Percentiles rank a stretch among this genome's conserved stretches.
phyloP scores from a whole-genome alignment of 148 eudicot genomes.

The Cornus controversa region DNA sequence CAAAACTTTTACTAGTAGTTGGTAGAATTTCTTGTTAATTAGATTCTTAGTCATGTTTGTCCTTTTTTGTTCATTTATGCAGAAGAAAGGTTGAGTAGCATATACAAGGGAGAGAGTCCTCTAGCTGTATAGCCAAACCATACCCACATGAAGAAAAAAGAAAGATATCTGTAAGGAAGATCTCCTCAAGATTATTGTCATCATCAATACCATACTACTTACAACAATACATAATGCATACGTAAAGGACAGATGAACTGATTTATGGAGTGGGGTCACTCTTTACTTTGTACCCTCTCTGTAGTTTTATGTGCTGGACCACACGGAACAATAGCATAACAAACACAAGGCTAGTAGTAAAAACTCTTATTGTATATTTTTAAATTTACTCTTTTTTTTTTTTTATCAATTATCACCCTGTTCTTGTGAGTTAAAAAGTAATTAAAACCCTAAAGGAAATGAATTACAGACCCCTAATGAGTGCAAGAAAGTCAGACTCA shows the following conservation, averaged over 20 bases:
- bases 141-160: constrained; percentile 27
- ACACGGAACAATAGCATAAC: constrained; percentile 42
- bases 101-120: constrained; percentile 34
- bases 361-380: constrained; percentile 23
- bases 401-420: neutral
- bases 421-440: neutral
- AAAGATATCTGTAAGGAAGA: constrained; percentile 53
- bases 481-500: neutral
- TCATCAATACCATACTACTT: constrained; percentile 51
- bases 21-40: neutral
- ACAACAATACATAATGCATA: constrained; percentile 57
- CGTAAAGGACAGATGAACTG: constrained; percentile 72
- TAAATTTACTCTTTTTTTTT: neutral
- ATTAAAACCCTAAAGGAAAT: too few relatives aligned
- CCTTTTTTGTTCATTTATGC: constrained; percentile 20
- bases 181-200: constrained; percentile 50
- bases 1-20: constrained; percentile 1
- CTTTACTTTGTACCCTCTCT: constrained; percentile 65
- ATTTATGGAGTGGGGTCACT: constrained; percentile 56
- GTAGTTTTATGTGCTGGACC: constrained; percentile 66
- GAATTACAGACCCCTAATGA: too few relatives aligned
- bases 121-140: constrained; percentile 51
- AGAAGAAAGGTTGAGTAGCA: constrained; percentile 40
- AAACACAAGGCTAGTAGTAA: constrained; percentile 28
- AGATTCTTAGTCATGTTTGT: constrained; percentile 19